Base-by-base conservation (phyloP, 2,329 filamentous ascomycete genomes). In the Fusarium sp. region DNA sequence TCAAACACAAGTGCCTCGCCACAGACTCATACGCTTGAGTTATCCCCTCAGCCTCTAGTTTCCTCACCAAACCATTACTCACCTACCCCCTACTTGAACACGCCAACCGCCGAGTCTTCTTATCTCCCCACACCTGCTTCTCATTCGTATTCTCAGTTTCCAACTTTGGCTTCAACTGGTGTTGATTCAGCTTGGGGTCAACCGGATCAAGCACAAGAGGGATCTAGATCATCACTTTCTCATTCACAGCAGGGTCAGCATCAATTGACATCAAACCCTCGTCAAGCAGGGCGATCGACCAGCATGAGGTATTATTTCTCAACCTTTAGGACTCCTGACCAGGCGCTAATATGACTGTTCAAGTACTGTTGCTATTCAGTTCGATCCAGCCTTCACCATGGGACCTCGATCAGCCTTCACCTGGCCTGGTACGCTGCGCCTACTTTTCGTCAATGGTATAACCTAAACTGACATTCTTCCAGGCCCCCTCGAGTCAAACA, bases 381-480 rank as follows among this genome's bases (percentile, higher is more conserved):
- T 84, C 76, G 85, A 87, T 70, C 80, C 83, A 26, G 78, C 81
- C 68, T 85, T 86, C 74, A 80, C 79, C 67, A 86, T 87, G 84
- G 84, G 84, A 52, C 80, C 80, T 53, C 80, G 85, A 74, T 82
- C 84, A 41, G 79, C 82, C 28, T 86, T 84, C 68, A 79, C 81
- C 43, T 88, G 86, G 86, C 84, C 82, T 70, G 82, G 83, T 84
- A 80, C 58, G 75, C 68, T 59, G 18, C 46, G 41, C 55, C 55
- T 10, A 29, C 29, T 24, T 53, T 37, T 11, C 12, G 21, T 53
- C 23, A 28, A 43, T 53, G 12, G 8, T 26, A 39, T 21, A 44
- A 58, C 38, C 6, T 8, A 37, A 42, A 23, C 53, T 63, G 28
- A 67, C 37, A 41, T 24, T 47, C 44, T 49, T 13, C 6, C 62